Percentiles rank a stretch among this genome's conserved stretches.
Evolutionary conservation across 257 asterid genomes (phyloP).

Genomic region (Solanum chiquidenum): DNA sequence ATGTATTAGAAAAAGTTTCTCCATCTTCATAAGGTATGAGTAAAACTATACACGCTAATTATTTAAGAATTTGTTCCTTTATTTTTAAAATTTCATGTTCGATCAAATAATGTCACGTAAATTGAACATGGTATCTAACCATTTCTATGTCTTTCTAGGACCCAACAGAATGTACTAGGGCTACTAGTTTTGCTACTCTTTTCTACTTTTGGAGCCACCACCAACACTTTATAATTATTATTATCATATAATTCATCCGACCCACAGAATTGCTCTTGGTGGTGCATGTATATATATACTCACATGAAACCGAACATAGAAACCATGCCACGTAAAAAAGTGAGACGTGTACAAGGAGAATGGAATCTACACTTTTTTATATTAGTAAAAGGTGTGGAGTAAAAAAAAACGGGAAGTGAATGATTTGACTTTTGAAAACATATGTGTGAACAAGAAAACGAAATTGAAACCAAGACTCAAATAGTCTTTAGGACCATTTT

Average conservation of each 20-base stretch:
- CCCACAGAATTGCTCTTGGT: background rate
- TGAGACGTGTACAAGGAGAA: background rate
- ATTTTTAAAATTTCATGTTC: too few species aligned
- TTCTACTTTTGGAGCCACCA: background rate
- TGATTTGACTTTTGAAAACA: background rate
- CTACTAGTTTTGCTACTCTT: background rate
- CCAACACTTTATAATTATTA: background rate
- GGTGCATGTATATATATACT: background rate
- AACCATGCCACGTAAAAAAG: background rate
- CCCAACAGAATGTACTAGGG: background rate
- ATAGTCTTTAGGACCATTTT: background rate
- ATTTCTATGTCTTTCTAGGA: background rate
- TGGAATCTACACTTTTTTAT: background rate
- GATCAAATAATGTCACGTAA: background rate
- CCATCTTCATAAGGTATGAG: fast-evolving
- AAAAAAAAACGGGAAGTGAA: background rate
- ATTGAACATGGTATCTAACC: background rate
- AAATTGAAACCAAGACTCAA: background rate
- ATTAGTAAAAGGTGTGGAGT: background rate
- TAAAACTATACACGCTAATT: too few species aligned
- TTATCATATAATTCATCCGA: background rate
- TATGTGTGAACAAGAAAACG: background rate
- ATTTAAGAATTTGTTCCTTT: too few species aligned
- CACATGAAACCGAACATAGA: background rate
- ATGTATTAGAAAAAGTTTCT: background rate